A percentile compares a stretch with the other conserved stretches of the same genome.
These are phyloP conservation scores for Corinectria fuckeliana DNA, from an alignment of 2,329 filamentous ascomycete species.

Conservation along the genomic window DNA sequence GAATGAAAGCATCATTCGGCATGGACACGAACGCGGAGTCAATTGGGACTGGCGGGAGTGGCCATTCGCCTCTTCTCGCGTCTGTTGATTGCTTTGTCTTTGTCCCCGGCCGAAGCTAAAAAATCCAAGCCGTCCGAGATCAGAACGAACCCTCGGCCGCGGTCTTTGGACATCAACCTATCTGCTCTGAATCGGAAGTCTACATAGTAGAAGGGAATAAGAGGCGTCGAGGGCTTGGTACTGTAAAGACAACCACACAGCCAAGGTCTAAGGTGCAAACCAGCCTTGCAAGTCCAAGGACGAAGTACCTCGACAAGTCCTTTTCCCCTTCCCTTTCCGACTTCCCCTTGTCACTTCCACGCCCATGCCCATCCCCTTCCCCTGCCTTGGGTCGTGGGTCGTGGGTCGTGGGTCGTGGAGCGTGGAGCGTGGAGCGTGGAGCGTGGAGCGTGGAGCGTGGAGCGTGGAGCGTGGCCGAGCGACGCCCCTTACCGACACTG, in stretches of 20 bases:
- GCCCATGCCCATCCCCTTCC: conserved; percentile 1
- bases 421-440: conserved; percentile 12
- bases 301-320: conserved; percentile 8
- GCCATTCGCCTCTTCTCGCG: conserved; percentile 1
- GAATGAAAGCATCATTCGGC: background rate
- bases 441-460: conserved; percentile 7
- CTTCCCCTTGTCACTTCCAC: conserved; percentile 11
- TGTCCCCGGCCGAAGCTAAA: conserved; percentile 9
- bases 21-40: background rate
- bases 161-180: conserved; percentile 2
- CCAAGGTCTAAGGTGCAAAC: background rate
- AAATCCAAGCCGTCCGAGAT: conserved; percentile 10
- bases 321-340: conserved; percentile 6
- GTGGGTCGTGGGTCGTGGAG: background rate
- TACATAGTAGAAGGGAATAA: background rate
- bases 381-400: conserved; percentile 9
- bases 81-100: conserved; percentile 9
- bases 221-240: background rate
- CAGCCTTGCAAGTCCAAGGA: background rate
- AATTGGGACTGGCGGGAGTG: conserved; percentile 3
- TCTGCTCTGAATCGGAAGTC: conserved; percentile 2
- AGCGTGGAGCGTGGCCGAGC: background rate
- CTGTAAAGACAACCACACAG: conserved; percentile 9
- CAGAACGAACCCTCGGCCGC: conserved; percentile 13
- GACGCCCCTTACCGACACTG: conserved; percentile 4